Evolutionary conservation across 2,329 filamentous ascomycete genomes (phyloP).

Genomic region (Scedosporium apiospermum): DNA sequence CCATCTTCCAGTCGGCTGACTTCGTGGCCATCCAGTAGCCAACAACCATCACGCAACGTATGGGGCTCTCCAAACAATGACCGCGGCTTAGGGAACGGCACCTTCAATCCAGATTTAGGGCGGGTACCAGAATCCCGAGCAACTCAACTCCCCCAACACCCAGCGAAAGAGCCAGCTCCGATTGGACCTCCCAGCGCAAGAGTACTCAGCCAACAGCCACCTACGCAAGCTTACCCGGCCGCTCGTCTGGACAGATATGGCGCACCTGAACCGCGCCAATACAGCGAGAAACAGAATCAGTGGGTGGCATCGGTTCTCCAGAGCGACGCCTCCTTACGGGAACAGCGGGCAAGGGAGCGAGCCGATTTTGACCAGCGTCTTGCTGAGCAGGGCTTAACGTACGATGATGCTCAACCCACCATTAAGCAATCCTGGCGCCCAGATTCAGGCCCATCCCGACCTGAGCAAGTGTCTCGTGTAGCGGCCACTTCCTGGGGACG

Average conservation of each 20-base stretch:
- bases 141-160: constrained; percentile 17
- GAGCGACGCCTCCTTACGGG: constrained; percentile 34
- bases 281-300: constrained; percentile 19
- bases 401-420: constrained; percentile 34
- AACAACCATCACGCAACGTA: constrained; percentile 47
- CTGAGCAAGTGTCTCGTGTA: neutral
- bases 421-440: constrained; percentile 48
- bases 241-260: neutral
- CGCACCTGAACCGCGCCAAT: neutral
- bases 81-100: constrained; percentile 66
- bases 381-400: constrained; percentile 31
- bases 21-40: constrained; percentile 15
- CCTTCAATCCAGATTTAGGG: constrained; percentile 56
- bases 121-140: constrained; percentile 30
- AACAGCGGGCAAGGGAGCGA: constrained; percentile 27
- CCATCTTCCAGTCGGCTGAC: constrained; percentile 1
- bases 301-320: constrained; percentile 34
- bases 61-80: constrained; percentile 69
- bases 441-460: constrained; percentile 15
- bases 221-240: neutral
- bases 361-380: constrained; percentile 33
- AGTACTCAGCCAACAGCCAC: constrained; percentile 7
- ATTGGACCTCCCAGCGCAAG: constrained; percentile 26
- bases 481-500: neutral
- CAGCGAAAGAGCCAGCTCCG: constrained; percentile 31